Evolutionary conservation across 768 basidiomycete species (phyloP).

Genomic region (Termitomyces sp.): DNA sequence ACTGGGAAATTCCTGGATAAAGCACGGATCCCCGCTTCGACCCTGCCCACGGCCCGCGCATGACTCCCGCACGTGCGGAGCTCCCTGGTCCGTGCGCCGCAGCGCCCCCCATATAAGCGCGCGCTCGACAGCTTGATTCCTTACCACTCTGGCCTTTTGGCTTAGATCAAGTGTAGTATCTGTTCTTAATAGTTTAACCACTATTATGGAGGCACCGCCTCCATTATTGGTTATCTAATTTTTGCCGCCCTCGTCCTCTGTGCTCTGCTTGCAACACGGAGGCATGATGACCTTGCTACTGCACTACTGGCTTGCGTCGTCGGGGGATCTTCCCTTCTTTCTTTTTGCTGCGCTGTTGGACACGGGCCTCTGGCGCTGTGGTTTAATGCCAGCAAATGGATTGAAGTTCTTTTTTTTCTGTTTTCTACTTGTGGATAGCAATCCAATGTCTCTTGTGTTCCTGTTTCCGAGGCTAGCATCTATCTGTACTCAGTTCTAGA

Average conservation of each 20-base stretch:
- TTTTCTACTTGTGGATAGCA: too few species aligned
- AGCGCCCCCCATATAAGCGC: not conserved
- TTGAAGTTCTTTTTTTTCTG: not conserved
- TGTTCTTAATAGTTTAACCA: constrained; percentile 86
- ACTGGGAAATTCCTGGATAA: not conserved
- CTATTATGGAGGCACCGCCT: constrained; percentile 54
- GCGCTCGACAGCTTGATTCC: not conserved
- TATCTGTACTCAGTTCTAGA: too few species aligned
- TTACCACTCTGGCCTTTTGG: constrained; percentile 93
- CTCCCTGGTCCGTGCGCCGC: constrained; percentile 1
- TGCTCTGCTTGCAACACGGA: constrained; percentile 58
- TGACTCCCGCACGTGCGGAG: too few species aligned
- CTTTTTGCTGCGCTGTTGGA: not conserved
- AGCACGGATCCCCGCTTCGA: not conserved
- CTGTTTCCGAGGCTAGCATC: too few species aligned
- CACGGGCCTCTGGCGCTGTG: not conserved
- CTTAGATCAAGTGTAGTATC: constrained; percentile 98
- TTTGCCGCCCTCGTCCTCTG: constrained; percentile 44
- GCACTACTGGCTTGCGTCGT: constrained; percentile 61
- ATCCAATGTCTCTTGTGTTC: too few species aligned
- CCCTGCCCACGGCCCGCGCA: constrained; percentile 6
- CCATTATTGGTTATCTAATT: constrained; percentile 54
- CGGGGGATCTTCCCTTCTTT: constrained; percentile 39
- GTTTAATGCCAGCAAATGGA: not conserved
- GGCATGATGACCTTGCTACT: constrained; percentile 52